These are phyloP conservation scores for Verbena officinalis DNA, from an alignment of 257 asterid genomes.

Conservation along the genomic window DNA sequence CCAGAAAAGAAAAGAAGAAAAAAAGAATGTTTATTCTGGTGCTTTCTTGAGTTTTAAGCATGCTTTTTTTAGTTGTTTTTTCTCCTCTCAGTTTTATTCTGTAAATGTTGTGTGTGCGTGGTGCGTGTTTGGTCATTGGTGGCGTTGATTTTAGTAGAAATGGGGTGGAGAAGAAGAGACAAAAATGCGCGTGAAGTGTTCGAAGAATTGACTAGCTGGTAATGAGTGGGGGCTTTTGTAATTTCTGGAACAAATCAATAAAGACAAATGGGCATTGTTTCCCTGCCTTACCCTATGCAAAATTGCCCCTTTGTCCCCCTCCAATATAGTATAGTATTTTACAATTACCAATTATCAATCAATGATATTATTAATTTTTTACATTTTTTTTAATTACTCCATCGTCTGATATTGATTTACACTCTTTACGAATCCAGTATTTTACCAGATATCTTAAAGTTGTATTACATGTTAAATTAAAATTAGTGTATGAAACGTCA, in stretches of 20 bases:
- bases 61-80: not conserved
- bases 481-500: no score
- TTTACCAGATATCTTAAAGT: no score
- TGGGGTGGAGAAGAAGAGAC: constrained; percentile 17
- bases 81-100: not conserved
- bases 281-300: not conserved
- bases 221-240: not conserved
- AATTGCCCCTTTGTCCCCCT: no score
- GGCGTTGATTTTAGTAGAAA: constrained; percentile 9
- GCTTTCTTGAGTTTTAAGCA: constrained; percentile 32
- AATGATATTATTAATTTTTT: no score
- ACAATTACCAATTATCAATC: no score
- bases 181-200: constrained; percentile 19
- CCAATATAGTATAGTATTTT: no score
- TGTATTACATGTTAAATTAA: no score
- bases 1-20: not conserved
- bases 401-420: no score
- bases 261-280: constrained; percentile 14
- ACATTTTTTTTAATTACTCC: no score
- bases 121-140: not conserved
- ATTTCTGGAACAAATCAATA: not conserved
- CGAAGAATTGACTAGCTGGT: constrained; percentile 31
- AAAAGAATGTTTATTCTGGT: constrained; percentile 13
- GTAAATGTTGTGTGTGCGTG: constrained; percentile 3
- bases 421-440: no score